Evolutionary conservation across 305 asterid species (phyloP).

Genomic region (Withania somnifera): DNA sequence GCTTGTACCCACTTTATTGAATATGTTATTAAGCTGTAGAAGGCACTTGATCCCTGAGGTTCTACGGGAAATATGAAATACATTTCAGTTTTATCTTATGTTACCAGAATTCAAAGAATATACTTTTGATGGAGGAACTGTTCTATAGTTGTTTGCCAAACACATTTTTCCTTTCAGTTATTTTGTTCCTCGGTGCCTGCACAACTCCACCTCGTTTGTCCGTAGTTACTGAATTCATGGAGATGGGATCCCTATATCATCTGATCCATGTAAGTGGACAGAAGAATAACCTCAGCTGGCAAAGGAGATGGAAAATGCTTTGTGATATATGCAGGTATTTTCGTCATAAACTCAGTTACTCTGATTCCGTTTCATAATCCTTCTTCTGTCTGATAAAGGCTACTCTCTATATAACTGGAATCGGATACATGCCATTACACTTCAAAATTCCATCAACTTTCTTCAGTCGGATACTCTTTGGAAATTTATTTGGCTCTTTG

Average conservation of each 20-base stretch:
- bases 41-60: neutral
- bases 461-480: neutral
- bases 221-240: conserved; percentile 95
- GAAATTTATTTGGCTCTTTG: neutral
- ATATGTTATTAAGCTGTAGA: neutral
- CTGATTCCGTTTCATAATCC: neutral
- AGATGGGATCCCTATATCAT: conserved; percentile 88
- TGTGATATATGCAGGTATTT: conserved; percentile 98
- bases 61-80: neutral
- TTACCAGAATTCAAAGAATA: neutral
- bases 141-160: neutral
- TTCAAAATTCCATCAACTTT: neutral
- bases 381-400: neutral
- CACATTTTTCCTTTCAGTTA: conserved; percentile 51
- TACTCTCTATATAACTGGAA: neutral
- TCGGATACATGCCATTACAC: neutral
- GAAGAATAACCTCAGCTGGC: conserved; percentile 86
- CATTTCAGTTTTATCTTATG: neutral
- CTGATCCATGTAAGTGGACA: conserved; percentile 92
- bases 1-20: neutral
- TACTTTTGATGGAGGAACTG: neutral
- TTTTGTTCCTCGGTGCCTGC: conserved; percentile 96
- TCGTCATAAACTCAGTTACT: neutral
- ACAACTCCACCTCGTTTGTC: conserved; percentile 91
- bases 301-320: conserved; percentile 83